phyloP scores from a whole-genome alignment of 306 rosid species.

The Leucaena leucocephala region DNA sequence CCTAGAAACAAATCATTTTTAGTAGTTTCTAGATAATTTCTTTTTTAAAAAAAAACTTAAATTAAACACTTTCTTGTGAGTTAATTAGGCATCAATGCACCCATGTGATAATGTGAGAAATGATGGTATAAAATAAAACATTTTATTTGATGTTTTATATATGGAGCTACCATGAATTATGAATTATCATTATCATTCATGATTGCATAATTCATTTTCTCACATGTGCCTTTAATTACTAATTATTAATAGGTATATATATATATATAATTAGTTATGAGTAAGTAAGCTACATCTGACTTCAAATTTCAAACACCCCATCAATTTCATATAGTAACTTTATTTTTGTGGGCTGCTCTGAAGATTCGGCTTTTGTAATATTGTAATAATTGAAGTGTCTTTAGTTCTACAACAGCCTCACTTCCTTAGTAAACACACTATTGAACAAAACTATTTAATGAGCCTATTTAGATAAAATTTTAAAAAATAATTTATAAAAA shows the following conservation, averaged over 20 bases:
- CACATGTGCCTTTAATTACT: constrained; percentile 46
- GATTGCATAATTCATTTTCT: constrained; percentile 49
- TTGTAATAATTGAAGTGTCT: constrained; percentile 43
- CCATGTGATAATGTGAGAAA: constrained; percentile 45
- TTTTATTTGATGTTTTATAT: no score
- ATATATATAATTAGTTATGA: neutral
- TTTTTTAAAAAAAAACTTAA: no score
- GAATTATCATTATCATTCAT: constrained; percentile 42
- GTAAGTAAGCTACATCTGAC: constrained; percentile 28
- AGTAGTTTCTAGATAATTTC: neutral
- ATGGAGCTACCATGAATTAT: no score
- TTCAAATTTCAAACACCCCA: constrained; percentile 44
- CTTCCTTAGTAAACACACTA: constrained; percentile 25
- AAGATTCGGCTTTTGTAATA: constrained; percentile 42
- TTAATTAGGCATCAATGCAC: neutral
- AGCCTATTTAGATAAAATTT: no score
- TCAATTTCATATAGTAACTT: constrained; percentile 29
- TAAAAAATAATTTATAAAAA: no score
- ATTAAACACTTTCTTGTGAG: neutral
- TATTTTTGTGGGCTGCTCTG: constrained; percentile 20
- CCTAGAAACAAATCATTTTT: neutral
- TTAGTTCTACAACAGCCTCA: constrained; percentile 45
- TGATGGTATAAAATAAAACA: constrained; percentile 2
- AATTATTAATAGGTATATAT: neutral
- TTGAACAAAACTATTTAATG: neutral